Evolutionary conservation across 2,329 filamentous ascomycete species (phyloP), one percentile per base, ranked within the genome.

Genomic region (Colletotrichum higginsianum): DNA sequence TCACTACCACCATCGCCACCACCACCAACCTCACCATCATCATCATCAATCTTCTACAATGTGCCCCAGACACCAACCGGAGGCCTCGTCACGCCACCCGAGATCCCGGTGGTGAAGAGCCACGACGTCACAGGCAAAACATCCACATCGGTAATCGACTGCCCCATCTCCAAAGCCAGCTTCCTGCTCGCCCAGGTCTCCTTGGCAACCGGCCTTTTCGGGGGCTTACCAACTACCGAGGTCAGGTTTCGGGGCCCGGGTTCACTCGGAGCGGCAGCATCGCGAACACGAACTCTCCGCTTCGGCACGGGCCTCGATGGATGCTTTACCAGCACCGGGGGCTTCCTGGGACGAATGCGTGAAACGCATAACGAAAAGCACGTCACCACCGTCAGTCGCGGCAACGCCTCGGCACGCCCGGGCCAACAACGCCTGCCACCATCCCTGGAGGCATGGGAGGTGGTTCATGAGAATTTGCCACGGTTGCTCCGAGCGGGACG

Each of bases 171-270:
- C 16, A 68, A 68, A 21, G 58, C 68, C n/a, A 68, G 68, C 46
- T 71, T 71, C 15, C 52, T 71, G 26, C 68, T 71, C 30, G 68
- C 68, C 26, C 68, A 63, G 52, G 68, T 58, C 21, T 63, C 68
- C 30, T 46, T 71, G 44, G 65, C 65, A 35, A 55, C 52, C 9
- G 42, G n/a, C 9, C 50, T 71, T 4, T 53, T 18, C 18, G 56
- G 63, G 18, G 38, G 46, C 16, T 68, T 52, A 47, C 55, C 65
- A 42, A 42, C 47, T 13, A 58, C 58, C 13, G 52, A 49, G 53
- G 68, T 71, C 58, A 62, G 68, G 40, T 53, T 68, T 44, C 35
- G 44, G 9, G 46, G 38, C 52, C 50, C 44, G 15, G 57, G 26
- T 2, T 57, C 58, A 12, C 38, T n/a, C 2, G 35, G 7, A 46